A percentile compares a stretch with the other conserved stretches of the same genome.
Conservation (phyloP, 1,139 yeast genomes). For the Lodderomyces oxycetoniae region DNA sequence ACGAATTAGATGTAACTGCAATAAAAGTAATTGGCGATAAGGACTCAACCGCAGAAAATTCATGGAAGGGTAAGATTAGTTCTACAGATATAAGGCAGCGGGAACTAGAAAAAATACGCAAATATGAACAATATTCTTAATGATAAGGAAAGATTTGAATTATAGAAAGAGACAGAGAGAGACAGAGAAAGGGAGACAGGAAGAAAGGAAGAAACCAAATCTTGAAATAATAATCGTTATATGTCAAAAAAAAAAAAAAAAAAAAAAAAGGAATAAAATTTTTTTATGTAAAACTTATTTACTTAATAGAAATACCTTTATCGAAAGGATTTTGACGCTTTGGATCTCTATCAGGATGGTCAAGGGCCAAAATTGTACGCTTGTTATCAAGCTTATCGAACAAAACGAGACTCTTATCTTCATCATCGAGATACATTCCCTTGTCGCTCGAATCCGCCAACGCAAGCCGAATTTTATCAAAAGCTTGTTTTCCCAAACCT, state of each 20-base stretch:
- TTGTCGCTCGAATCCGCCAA: constrained; percentile 41
- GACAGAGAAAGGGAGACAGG: no score
- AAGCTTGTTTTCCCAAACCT: constrained; percentile 77
- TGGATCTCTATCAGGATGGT: constrained; percentile 74
- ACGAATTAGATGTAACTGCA: constrained; percentile 48
- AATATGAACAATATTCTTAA: background rate
- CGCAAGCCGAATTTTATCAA: constrained; percentile 68
- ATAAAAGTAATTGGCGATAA: constrained; percentile 69
- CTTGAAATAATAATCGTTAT: no score
- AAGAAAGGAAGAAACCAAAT: no score
- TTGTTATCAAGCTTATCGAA: constrained; percentile 51
- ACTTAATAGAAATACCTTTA: constrained; percentile 54
- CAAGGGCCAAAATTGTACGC: constrained; percentile 62
- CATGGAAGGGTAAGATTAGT: constrained; percentile 72
- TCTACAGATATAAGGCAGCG: constrained; percentile 55
- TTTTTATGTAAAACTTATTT: background rate
- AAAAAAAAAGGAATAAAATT: constrained; percentile 2
- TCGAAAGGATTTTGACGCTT: constrained; percentile 46
- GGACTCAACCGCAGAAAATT: constrained; percentile 37
- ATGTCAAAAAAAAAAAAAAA: constrained; percentile 5
- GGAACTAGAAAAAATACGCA: constrained; percentile 12
- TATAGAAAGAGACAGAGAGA: no score
- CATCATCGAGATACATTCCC: constrained; percentile 49
- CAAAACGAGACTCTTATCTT: constrained; percentile 49
- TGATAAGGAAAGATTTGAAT: no score